Base-by-base conservation (phyloP, 768 basidiomycete genomes). In the Heimioporus sp. region DNA sequence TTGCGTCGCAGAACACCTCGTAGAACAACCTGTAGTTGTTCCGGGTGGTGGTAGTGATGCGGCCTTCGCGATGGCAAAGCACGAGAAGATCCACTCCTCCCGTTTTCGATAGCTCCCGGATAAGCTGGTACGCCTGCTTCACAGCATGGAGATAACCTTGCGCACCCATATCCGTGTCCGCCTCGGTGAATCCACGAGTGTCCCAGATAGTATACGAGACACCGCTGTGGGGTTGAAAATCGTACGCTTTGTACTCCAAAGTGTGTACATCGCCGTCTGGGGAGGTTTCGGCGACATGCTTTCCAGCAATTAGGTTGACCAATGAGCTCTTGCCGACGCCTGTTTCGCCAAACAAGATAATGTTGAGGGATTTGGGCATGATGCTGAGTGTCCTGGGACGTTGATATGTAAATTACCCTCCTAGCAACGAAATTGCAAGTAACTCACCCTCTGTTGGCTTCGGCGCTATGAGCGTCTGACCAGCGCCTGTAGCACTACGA, bases 1-100 rank as follows among this genome's bases (percentile, higher is more conserved):
- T 20, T 7, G 21, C 15, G 15, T 37, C n/a, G 39, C 45, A 46
- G 9, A 46, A 16, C n/a, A 47, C 51, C 32, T 52, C 51, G 17
- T 36, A 35, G 34, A 46, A 52, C 12, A 52, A 30, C 39, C 45
- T 41, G 17, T 52, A 46, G 40, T 52, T 52, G 10, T 38, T 52
- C 32, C 35, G 45, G 13, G 35, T 42, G 9, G 45, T 30, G 10
- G 12, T 19, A 5, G 45, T 46, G 40, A 42, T 30, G 15, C 34
- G 39, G 20, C 20, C 40, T 35, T 36, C 34, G 10, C 46, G 46
- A 48, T 42, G 45, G 45, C 51, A 52, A 15, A 52, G 40, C 8
- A 52, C 21, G 16, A 46, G 51, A 11, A 52, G 44, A n/a, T 52
- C 51, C 6, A 46, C 51, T 3, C 51, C 51, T 40, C 39, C 21